Conservation (phyloP, 257 asterid species). For the Solanum chmielewskii region DNA sequence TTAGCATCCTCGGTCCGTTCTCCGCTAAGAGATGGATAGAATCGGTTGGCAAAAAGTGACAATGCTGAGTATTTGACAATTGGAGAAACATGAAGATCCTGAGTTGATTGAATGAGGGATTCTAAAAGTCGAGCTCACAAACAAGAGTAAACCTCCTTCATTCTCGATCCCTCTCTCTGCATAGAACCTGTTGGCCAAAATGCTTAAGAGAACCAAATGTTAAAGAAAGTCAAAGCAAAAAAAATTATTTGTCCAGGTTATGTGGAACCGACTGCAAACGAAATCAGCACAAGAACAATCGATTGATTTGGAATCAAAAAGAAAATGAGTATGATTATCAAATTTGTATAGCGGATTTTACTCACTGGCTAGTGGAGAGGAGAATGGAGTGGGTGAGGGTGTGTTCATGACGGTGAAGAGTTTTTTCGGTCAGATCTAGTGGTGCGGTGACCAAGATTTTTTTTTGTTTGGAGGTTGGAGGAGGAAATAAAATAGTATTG, state of each 20-base stretch:
- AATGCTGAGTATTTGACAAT: constrained; percentile 69
- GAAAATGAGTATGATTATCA: background rate
- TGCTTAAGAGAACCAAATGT: background rate
- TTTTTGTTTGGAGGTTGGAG: no score
- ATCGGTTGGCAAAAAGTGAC: constrained; percentile 60
- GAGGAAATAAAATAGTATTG: no score
- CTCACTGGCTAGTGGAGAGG: background rate
- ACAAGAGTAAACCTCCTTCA: background rate
- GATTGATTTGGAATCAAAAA: background rate
- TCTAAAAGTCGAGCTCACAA: constrained; percentile 13
- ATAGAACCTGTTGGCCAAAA: background rate
- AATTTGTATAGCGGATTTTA: background rate
- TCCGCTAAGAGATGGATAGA: constrained; percentile 36
- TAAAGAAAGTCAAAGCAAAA: background rate
- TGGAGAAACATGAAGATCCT: constrained; percentile 45
- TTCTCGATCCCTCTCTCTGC: background rate
- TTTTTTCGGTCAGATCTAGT: no score
- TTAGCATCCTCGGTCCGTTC: constrained; percentile 12
- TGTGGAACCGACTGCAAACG: background rate
- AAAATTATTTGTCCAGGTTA: background rate
- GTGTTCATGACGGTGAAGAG: no score
- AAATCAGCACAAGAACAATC: background rate
- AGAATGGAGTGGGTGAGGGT: no score
- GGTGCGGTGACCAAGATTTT: no score
- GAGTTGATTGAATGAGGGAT: constrained; percentile 17